Evolutionary conservation across 331 rosid species (phyloP), one percentile per base, ranked within the genome.

Genomic region (Ulmus americana): DNA sequence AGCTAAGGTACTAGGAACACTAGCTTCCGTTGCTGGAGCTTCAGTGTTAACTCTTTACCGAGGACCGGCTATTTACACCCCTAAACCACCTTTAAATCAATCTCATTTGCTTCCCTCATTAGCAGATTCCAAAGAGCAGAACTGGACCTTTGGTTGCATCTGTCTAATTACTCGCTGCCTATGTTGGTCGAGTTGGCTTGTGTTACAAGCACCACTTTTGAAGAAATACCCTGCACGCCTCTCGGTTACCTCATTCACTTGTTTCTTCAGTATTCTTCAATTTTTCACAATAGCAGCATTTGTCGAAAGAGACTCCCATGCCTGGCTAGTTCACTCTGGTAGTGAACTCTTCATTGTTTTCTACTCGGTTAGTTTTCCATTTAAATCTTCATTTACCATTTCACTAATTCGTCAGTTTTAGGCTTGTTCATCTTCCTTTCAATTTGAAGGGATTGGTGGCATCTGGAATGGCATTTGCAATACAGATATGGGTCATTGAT

Each of bases 171-270:
- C 77, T 5, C 91, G 87, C 72, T 82, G 87, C 76, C 64, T 90
- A 62, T 77, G 87, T 59, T 90, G 96, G 96, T 81, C 90, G 12
- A 84, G 87, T 47, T 90, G 96, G 95, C 75, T 84, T 61, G 82
- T 90, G 45, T 72, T 81, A 69, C 95, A 90, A 77, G 84, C 95
- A 51, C 86, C 77, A 46, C 78, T 84, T 28, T 68, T 90, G 43
- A 77, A 81, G 57, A 84, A 64, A 5, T 90, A 82, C 76, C 74
- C 90, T 6, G 88, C 96, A 35, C 82, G 82, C n/a, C 83, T 86
- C 71, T 77, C 95, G 1, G 87, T 81, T 64, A 73, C 91, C 40
- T 86, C 95, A 0, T 82, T 47, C 57, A 86, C 91, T 20, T 86
- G 91, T 77, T 84, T 81, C 86, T 86, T 90, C 69, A 86, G 96